These are phyloP conservation scores for Pseudevernia furfuracea DNA, from an alignment of 495 filamentous ascomycete genomes.

Conservation along the genomic window DNA sequence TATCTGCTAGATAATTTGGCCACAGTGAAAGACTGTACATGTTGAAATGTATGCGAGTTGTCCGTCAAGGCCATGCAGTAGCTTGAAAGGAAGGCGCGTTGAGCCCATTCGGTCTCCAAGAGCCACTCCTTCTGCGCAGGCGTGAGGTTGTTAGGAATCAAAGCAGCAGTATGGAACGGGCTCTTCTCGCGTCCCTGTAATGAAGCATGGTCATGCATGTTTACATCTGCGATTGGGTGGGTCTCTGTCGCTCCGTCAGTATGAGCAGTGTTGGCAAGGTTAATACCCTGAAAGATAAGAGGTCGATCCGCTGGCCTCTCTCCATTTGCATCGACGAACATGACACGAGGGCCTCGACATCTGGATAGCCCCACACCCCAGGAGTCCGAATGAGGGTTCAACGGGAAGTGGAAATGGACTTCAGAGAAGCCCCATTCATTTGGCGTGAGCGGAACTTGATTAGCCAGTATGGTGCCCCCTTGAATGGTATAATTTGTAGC, in stretches of 20 bases:
- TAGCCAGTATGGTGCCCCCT: neutral
- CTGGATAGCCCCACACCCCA: neutral
- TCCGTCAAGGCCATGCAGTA: conserved; percentile 48
- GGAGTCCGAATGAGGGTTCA: neutral
- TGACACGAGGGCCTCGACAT: conserved; percentile 2
- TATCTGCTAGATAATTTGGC: conserved; percentile 45
- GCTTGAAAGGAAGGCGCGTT: conserved; percentile 49
- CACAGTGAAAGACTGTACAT: conserved; percentile 42
- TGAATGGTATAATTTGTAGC: conserved; percentile 1
- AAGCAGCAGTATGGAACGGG: conserved; percentile 16
- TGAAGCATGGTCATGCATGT: neutral
- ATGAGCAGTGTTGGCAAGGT: conserved; percentile 1
- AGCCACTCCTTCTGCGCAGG: conserved; percentile 51
- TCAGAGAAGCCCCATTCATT: conserved; percentile 3
- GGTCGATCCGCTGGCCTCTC: neutral
- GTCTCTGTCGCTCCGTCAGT: neutral
- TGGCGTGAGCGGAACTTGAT: neutral
- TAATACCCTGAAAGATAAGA: conserved; percentile 17
- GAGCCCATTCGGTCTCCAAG: conserved; percentile 50
- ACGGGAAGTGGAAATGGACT: neutral
- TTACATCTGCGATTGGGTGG: neutral
- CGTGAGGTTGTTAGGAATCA: conserved; percentile 41
- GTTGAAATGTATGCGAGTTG: conserved; percentile 36
- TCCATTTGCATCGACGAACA: neutral
- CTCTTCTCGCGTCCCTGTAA: conserved; percentile 8